Conservation (phyloP, 306 rosid species). For the Arachis hypogaea region DNA sequence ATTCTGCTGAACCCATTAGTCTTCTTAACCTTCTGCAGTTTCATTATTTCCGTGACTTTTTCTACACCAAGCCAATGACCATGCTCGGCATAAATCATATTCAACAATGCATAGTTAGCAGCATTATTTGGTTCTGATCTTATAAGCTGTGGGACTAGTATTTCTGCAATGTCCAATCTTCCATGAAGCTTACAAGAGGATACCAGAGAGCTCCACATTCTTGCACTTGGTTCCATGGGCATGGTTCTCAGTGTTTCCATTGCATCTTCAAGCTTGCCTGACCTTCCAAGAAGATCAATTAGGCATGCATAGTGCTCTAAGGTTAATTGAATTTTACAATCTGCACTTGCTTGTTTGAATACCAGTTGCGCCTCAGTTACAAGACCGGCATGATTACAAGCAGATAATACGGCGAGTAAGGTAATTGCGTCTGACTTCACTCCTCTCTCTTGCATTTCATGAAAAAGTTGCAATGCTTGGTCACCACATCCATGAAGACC, state of each 20-base stretch:
- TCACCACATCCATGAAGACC: slow-evolving; percentile 70
- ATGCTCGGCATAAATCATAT: slow-evolving; percentile 60
- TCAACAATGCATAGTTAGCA: slow-evolving; percentile 57
- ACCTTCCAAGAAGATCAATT: slow-evolving; percentile 66
- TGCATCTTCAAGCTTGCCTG: slow-evolving; percentile 70
- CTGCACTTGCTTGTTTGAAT: slow-evolving; percentile 45
- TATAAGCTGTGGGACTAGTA: slow-evolving; percentile 53
- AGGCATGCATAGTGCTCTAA: slow-evolving; percentile 67
- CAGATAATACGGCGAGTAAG: slow-evolving; percentile 59
- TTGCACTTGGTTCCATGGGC: slow-evolving; percentile 64
- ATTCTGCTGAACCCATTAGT: slow-evolving; percentile 60
- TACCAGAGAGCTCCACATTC: slow-evolving; percentile 68
- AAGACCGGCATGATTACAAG: slow-evolving; percentile 75
- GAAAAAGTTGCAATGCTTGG: slow-evolving; percentile 54
- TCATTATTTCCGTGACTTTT: slow-evolving; percentile 50
- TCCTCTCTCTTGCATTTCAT: slow-evolving; percentile 61
- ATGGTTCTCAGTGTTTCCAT: slow-evolving; percentile 51
- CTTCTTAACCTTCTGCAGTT: slow-evolving; percentile 52
- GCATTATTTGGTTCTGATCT: slow-evolving; percentile 60
- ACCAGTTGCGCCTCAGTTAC: slow-evolving; percentile 57
- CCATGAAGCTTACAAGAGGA: slow-evolving; percentile 67
- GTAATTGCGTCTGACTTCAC: slow-evolving; percentile 55
- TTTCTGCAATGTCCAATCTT: slow-evolving; percentile 57
- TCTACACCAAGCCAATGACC: slow-evolving; percentile 63
- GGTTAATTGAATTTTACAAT: slow-evolving; percentile 38